Base-by-base conservation (phyloP, 2,329 filamentous ascomycete species). In the Rutstroemia sp. region DNA sequence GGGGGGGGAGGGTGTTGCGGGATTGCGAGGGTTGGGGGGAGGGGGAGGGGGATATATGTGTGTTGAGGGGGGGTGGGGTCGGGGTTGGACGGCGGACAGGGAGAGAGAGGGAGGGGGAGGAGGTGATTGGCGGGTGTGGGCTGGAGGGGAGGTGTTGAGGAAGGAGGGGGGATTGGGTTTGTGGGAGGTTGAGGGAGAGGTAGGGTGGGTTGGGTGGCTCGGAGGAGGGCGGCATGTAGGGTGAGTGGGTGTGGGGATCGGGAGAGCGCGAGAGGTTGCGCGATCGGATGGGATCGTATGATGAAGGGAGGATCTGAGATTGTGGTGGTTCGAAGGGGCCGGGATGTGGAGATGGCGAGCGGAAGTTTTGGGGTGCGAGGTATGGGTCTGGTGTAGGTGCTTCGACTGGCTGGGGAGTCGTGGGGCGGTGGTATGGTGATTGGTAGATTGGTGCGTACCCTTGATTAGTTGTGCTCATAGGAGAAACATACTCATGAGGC, bases 91-190 rank as follows among this genome's bases (percentile, higher is more conserved):
- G 41, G 41, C 25, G 23, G 23, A 23, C 5, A 5, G 23, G 41
- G 51, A 37, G 51, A 53, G 51, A 19, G 51, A 48, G 39, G 38
- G 16, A 45, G 42, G 42, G 21, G 48, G 52, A 30, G 52, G n/a
- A 19, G 39, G 52, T 38, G 42, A 44, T 21, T 48, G 1, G 42
- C 19, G 16, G 52, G 27, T 2, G 30, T 25, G n/a, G 21, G n/a
- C 12, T 54, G 12, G n/a, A 49, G 12, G 34, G 25, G 1, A 6
- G 14, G 5, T 34, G 52, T 7, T 50, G n/a, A 9, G 46, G 37
- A 42, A 48, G 39, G 16, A 21, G 52, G 7, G 51, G 21, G 2
- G 39, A 41, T 41, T 16, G 39, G 39, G 7, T 16, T 14, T 41
- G 39, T 16, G 39, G 39, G 14, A 19, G 39, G 39, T 41, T 41